phyloP scores from a whole-genome alignment of 768 basidiomycete species.

The Leccinum boreale region DNA sequence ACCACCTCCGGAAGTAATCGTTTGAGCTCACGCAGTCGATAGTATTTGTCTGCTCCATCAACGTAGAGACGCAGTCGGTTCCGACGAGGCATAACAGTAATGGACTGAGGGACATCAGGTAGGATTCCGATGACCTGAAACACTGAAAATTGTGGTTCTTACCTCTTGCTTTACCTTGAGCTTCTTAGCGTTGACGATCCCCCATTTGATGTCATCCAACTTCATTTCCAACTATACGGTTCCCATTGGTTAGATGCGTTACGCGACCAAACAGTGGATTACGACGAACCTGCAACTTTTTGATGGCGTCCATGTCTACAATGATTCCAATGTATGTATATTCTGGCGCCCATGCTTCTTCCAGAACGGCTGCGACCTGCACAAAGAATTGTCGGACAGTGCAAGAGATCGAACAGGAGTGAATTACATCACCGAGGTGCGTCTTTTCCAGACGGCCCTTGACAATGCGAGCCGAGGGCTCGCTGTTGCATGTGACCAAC shows the following conservation, averaged over 20 bases:
- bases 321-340: constrained; percentile 94
- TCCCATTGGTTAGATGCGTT: neutral
- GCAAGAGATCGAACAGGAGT: neutral
- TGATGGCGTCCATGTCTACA: constrained; percentile 83
- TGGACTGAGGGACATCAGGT: constrained; percentile 47
- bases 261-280: neutral
- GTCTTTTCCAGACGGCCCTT: constrained; percentile 97
- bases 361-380: constrained; percentile 87
- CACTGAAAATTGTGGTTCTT: neutral
- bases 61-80: constrained; percentile 77
- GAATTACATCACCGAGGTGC: constrained; percentile 80
- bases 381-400: neutral
- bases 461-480: constrained; percentile 95
- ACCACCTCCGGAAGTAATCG: constrained; percentile 81
- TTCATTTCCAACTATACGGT: constrained; percentile 77
- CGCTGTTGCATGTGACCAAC: constrained; percentile 78
- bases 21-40: constrained; percentile 82
- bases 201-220: constrained; percentile 90
- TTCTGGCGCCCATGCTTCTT: constrained; percentile 93
- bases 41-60: constrained; percentile 75
- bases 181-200: constrained; percentile 81
- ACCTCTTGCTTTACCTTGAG: constrained; percentile 91
- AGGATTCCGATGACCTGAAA: neutral
- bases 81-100: constrained; percentile 71
- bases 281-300: constrained; percentile 71